Evolutionary conservation across 1,139 yeast genomes (phyloP).

Genomic region (Yamadazyma buinensis): DNA sequence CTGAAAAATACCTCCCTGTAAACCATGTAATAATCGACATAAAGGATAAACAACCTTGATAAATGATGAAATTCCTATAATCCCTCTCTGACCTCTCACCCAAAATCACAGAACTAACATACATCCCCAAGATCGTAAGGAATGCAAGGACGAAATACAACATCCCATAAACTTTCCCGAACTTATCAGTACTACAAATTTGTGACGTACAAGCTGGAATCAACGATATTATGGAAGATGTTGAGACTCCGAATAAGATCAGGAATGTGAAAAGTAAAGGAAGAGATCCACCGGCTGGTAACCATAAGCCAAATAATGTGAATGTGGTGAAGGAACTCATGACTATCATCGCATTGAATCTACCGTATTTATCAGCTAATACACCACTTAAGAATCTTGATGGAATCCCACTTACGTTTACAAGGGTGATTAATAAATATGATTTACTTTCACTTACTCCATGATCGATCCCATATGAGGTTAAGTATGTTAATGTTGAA

Average conservation of each 20-base stretch:
- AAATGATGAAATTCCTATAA: slow-evolving; percentile 23
- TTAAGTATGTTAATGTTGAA: slow-evolving; percentile 48
- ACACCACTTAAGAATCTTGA: slow-evolving; percentile 47
- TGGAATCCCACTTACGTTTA: slow-evolving; percentile 45
- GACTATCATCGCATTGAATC: slow-evolving; percentile 49
- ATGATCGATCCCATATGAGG: slow-evolving; percentile 46
- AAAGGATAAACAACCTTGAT: slow-evolving; percentile 24
- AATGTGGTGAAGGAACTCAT: slow-evolving; percentile 35
- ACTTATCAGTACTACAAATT: slow-evolving; percentile 58
- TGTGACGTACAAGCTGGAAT: slow-evolving; percentile 51
- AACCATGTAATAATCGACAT: slow-evolving; percentile 20
- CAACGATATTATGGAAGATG: slow-evolving; percentile 28
- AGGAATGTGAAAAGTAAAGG: slow-evolving; percentile 21
- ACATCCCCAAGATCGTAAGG: slow-evolving; percentile 45
- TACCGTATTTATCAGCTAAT: slow-evolving; percentile 46
- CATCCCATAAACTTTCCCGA: slow-evolving; percentile 69
- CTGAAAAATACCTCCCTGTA: slow-evolving; percentile 19
- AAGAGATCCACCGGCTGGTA: slow-evolving; percentile 29
- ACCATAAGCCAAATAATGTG: slow-evolving; percentile 43
- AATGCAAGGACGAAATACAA: slow-evolving; percentile 63
- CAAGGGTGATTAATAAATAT: slow-evolving; percentile 41
- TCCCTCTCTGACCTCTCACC: slow-evolving; percentile 15
- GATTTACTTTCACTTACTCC: slow-evolving; percentile 40
- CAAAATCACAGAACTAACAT: slow-evolving; percentile 24
- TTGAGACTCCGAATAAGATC: slow-evolving; percentile 26